Conservation (phyloP, 116 monocot genomes). For the Phalaenopsis hybrid region DNA sequence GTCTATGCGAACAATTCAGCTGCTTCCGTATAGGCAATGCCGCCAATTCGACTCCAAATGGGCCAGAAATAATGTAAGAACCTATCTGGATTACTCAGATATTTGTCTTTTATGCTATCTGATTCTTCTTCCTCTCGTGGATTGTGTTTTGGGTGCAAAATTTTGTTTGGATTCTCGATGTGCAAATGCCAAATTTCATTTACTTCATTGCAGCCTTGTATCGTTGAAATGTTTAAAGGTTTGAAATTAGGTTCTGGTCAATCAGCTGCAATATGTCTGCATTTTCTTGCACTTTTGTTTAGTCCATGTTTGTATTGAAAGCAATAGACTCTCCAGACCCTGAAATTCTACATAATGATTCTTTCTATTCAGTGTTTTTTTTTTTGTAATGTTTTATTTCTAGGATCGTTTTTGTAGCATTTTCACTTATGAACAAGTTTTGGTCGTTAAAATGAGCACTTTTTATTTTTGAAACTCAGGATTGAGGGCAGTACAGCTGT, state of each 20-base stretch:
- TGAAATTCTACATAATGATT: not conserved
- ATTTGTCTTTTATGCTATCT: not conserved
- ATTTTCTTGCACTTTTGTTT: not conserved
- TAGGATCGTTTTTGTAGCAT: not conserved
- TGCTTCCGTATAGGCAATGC: conserved; percentile 71
- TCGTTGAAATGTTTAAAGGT: not conserved
- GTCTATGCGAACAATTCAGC: conserved; percentile 36
- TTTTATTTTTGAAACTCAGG: conserved; percentile 26
- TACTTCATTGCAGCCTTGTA: not conserved
- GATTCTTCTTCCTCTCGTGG: not conserved
- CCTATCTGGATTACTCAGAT: not conserved
- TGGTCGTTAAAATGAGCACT: not conserved
- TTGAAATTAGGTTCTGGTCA: not conserved
- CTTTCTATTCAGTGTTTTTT: not conserved
- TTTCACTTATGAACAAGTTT: not conserved
- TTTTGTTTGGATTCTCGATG: not conserved
- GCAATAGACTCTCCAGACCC: not conserved
- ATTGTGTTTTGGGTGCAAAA: conserved; percentile 1
- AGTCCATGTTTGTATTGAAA: not conserved
- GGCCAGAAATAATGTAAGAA: conserved; percentile 48
- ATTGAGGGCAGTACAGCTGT: conserved; percentile 79
- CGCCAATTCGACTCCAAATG: conserved; percentile 23
- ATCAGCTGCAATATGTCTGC: not conserved
- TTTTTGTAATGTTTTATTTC: not conserved
- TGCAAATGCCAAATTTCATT: not conserved